Conservation (phyloP, 2,329 filamentous ascomycete species). For the Ophiostoma tasmaniense region DNA sequence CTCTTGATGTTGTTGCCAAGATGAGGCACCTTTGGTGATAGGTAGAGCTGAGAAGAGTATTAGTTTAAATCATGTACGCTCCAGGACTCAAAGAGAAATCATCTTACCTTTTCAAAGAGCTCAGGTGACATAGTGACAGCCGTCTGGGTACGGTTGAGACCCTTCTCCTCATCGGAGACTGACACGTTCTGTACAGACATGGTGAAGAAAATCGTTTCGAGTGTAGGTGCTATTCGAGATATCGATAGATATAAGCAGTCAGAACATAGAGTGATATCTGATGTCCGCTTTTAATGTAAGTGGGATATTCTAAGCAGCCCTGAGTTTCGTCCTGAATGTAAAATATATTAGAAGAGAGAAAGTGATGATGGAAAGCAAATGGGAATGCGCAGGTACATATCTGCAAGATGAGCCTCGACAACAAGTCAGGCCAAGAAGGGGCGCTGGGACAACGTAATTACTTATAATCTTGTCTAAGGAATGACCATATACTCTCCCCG, state of each 20-base stretch:
- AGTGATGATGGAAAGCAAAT: not conserved
- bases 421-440: not conserved
- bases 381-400: not conserved
- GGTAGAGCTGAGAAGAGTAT: slow-evolving; percentile 9
- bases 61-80: not conserved
- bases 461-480: slow-evolving; percentile 9
- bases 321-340: not conserved
- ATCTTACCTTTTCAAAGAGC: slow-evolving; percentile 13
- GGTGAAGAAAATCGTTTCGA: not conserved
- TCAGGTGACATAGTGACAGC: slow-evolving; percentile 15
- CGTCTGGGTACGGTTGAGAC: slow-evolving; percentile 15
- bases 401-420: not conserved
- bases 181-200: slow-evolving; percentile 11
- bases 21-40: slow-evolving; percentile 12
- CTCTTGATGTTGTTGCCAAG: slow-evolving; percentile 11
- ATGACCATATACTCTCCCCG: slow-evolving; percentile 4
- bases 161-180: slow-evolving; percentile 14
- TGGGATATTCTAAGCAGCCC: not conserved
- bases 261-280: not conserved
- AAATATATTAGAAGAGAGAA: not conserved
- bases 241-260: not conserved
- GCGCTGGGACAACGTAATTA: not conserved
- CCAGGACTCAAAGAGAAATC: not conserved
- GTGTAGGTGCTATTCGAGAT: not conserved
- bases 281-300: not conserved